Base-by-base conservation (phyloP, 2,329 filamentous ascomycete species). In the Drechslerella dactyloides region DNA sequence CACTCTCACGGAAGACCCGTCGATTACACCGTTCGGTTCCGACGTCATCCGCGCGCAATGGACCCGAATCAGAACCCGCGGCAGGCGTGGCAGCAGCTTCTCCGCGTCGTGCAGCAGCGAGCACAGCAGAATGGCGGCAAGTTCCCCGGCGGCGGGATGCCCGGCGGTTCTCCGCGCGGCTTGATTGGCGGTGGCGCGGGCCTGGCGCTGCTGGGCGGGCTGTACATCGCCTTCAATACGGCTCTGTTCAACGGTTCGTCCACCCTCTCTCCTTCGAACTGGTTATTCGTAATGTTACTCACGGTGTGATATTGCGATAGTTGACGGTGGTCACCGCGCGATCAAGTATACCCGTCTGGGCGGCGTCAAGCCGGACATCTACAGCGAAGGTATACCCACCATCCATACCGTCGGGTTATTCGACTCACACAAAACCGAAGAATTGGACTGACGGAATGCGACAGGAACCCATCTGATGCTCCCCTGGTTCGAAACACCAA, bases 291-390 rank as follows among this genome's bases (percentile, higher is more conserved):
- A 23, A 6, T 10, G 13, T 30, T 5, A 27, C 17, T 56, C 15
- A 40, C 66, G 54, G 69, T 75, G 33, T 57, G 74, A 61, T 66
- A 15, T 5, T 19, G 74, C 7, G 57, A 42, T 73, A 87, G 94
- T 99, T 77, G 94, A 99, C 79, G 94, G 94, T 88, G 94, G 94
- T 83, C 94, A 97, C 82, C 89, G 94, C 79, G 94, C 94, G 75
- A 99, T 99, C 85, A 99, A 99, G 82, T 99, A 99, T 83, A 92
- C 89, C 77, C 89, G 93, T 80, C 78, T 96, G 81, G 90, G 87
- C 78, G 94, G 94, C 84, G 93, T 99, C 63, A 89, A 90, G 84
- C 93, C 93, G 83, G 91, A 97, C 79, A 99, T 99, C 80, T 99
- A 96, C 83, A 85, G 78, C 77, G 94, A 99, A 91, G 94, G 93